Evolutionary conservation across 129 eudicot genomes (phyloP), one percentile per base, ranked within the genome.

Genomic region (Lactuca saligna): DNA sequence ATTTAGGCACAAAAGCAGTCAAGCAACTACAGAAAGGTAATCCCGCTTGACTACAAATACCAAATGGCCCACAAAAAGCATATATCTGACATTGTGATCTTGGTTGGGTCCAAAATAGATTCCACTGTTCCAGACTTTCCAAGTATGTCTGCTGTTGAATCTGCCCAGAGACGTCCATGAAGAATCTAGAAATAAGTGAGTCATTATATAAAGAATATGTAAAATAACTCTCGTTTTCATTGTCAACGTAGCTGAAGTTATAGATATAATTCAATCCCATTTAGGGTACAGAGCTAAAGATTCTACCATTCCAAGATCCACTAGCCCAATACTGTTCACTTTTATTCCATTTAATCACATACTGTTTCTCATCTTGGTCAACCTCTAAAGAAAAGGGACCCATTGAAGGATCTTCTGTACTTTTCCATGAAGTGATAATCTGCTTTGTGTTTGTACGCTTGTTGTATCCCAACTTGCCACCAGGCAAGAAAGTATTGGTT

Each of bases 191-290:
- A 14, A 70, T 53, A 44, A 41, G 16, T 49, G 75, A 51, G 55
- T 46, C 0, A 57, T 59, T 14, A 35, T 73, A 72, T 6, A 78
- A 29, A 7, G 66, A 59, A 66, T 68, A 86, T 0, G 79, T 73
- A 57, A 81, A 83, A 57, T 78, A 86, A 59, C 81, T 83, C 86
- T 83, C 93, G 25, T 78, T 78, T 0, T 5, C 75, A 57, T 83
- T 83, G 44, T 79, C 71, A 11, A 75, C 17, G 72, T 81, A 83
- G 62, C 79, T 87, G 60, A 49, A 75, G 25, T 67, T 50, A 31
- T 7, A 75, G 9, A 57, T 58, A 58, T 34, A 37, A 49, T 49
- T 50, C 61, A 49, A 51, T n/a, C 54, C 20, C 44, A 72, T 62
- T 72, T 72, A 61, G 7, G 79, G 73, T 48, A 57, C 37, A 0